Conservation (phyloP, 305 asterid genomes). For the Fraxinus greggii region DNA sequence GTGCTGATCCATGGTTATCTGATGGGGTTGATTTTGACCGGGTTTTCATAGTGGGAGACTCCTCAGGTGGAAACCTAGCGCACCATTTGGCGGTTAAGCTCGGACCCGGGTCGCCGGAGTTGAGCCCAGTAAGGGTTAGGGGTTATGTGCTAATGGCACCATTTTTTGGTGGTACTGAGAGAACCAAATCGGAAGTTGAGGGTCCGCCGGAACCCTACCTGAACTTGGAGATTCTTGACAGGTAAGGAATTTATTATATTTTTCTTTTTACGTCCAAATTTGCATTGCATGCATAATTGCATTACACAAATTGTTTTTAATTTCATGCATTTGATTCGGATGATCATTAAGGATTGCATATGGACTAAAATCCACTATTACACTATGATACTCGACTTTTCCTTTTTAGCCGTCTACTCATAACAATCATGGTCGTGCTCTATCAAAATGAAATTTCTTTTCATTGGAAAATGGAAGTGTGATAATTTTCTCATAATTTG, state of each 20-base stretch:
- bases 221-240: conserved; percentile 63
- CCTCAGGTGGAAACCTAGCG: conserved; percentile 87
- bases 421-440: neutral
- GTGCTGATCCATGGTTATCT: conserved; percentile 36
- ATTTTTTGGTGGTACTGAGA: conserved; percentile 69
- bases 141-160: conserved; percentile 82
- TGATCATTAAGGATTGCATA: no score
- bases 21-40: conserved; percentile 44
- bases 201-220: conserved; percentile 57
- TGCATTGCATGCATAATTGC: no score
- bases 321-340: no score
- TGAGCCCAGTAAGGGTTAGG: conserved; percentile 56
- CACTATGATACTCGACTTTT: neutral
- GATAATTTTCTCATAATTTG: neutral
- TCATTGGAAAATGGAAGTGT: neutral
- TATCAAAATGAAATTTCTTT: neutral
- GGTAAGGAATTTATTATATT: conserved; percentile 32
- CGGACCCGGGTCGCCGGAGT: conserved; percentile 46
- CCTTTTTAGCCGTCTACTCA: neutral
- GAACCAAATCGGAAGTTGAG: conserved; percentile 65
- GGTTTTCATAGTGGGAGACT: conserved; percentile 64
- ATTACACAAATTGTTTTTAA: no score
- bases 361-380: no score
- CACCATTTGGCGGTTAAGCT: conserved; percentile 73
- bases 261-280: no score